phyloP scores from a whole-genome alignment of 768 basidiomycete genomes.

The Floccularia luteovirens region DNA sequence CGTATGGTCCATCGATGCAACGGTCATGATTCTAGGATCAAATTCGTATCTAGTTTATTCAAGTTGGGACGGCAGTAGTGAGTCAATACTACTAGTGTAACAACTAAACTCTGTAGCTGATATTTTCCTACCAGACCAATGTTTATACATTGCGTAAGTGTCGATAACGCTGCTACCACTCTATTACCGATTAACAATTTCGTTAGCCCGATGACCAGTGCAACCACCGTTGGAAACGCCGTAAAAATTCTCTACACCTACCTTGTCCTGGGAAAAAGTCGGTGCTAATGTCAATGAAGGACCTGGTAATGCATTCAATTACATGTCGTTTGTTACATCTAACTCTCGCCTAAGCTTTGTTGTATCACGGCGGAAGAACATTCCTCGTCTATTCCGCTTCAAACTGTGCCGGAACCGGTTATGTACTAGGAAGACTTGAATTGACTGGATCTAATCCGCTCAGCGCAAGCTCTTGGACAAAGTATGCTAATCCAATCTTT shows the following conservation, averaged over 20 bases:
- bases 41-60: conserved; percentile 23
- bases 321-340: not conserved
- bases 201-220: conserved; percentile 18
- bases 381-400: conserved; percentile 24
- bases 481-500: conserved; percentile 19
- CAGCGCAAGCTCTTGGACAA: conserved; percentile 20
- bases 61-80: conserved; percentile 21
- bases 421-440: conserved; percentile 20
- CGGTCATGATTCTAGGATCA: conserved; percentile 15
- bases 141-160: conserved; percentile 20
- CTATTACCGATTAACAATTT: not conserved
- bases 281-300: conserved; percentile 26
- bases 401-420: conserved; percentile 21
- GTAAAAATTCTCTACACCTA: conserved; percentile 25
- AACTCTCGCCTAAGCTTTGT: conserved; percentile 8
- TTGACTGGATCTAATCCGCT: conserved; percentile 23
- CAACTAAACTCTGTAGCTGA: not conserved
- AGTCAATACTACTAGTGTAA: conserved; percentile 1
- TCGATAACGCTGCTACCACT: not conserved
- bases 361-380: conserved; percentile 22
- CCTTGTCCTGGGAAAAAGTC: conserved; percentile 21
- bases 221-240: conserved; percentile 20
- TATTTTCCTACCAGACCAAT: conserved; percentile 16
- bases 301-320: conserved; percentile 9
- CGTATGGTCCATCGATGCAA: conserved; percentile 27